Evolutionary conservation across 2,329 filamentous ascomycete species (phyloP).

Genomic region (Aureobasidium musti): DNA sequence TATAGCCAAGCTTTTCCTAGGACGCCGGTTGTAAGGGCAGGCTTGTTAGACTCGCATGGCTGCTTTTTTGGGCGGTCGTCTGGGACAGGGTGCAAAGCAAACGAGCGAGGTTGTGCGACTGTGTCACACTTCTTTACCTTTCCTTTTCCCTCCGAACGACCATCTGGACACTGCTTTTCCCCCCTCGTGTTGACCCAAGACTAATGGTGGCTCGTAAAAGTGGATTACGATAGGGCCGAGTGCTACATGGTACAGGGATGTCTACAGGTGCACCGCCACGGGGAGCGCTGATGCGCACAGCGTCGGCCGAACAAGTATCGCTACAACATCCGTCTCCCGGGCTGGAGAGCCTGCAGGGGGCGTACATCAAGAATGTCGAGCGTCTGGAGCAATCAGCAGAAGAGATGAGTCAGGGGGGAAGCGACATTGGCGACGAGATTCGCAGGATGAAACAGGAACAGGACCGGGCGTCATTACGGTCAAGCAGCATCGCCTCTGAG

Average conservation of each 20-base stretch:
- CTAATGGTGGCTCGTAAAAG: neutral
- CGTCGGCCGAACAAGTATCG: conserved; percentile 31
- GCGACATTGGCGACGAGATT: conserved; percentile 77
- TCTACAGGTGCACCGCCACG: conserved; percentile 13
- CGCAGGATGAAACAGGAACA: conserved; percentile 70
- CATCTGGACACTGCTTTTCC: neutral
- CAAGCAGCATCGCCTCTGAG: conserved; percentile 29
- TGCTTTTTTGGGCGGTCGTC: conserved; percentile 11
- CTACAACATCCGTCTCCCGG: conserved; percentile 31
- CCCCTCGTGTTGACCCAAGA: neutral
- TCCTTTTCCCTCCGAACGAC: neutral
- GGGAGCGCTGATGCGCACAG: conserved; percentile 30
- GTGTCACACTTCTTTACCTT: neutral
- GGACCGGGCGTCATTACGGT: conserved; percentile 64
- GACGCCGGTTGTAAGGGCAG: neutral
- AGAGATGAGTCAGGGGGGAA: conserved; percentile 68
- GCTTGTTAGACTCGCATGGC: conserved; percentile 10
- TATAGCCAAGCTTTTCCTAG: conserved; percentile 11
- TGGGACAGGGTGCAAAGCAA: neutral
- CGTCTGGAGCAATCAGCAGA: conserved; percentile 75
- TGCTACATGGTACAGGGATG: neutral
- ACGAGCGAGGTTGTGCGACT: conserved; percentile 1
- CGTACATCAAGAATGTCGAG: conserved; percentile 61
- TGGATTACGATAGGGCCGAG: conserved; percentile 6
- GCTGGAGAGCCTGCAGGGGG: conserved; percentile 28